A percentile compares a stretch with the other conserved stretches of the same genome.
Conservation (phyloP, 225 moss, liverwort and hornwort genomes). For the Straminergon stramineum region DNA sequence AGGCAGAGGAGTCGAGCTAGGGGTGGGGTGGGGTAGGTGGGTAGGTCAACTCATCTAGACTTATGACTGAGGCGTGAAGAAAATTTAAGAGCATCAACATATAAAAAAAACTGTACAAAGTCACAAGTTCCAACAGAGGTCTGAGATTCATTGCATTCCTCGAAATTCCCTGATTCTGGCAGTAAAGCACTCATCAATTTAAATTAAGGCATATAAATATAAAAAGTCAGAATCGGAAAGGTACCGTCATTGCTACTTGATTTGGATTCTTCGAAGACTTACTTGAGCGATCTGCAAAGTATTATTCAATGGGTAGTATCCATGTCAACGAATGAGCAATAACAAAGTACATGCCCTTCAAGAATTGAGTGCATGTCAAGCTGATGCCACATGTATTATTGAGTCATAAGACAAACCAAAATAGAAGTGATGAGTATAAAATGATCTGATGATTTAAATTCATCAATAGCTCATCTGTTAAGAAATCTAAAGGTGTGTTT, state of each 20-base stretch:
- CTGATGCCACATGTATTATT: background rate
- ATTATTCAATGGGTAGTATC: background rate
- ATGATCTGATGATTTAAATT: background rate
- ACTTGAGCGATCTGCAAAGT: constrained; percentile 24
- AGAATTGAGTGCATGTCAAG: background rate
- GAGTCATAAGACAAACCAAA: background rate
- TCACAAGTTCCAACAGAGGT: background rate
- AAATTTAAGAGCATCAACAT: background rate
- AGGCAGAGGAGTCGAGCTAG: background rate
- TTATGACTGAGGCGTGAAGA: background rate
- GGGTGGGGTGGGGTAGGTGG: background rate
- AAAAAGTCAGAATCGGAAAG: background rate
- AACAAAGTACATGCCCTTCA: background rate
- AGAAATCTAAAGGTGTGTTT: background rate
- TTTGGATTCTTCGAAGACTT: constrained; percentile 6
- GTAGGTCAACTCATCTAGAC: background rate
- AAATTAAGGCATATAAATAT: background rate
- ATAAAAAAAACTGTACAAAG: background rate
- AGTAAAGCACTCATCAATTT: background rate
- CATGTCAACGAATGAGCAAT: constrained; percentile 4
- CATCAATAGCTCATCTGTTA: background rate
- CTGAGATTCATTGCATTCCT: background rate
- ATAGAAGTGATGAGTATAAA: background rate
- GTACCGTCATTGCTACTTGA: constrained; percentile 15
- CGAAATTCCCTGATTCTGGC: background rate